Base-by-base conservation (phyloP, 305 asterid species). In the Stenogyne calaminthoides region DNA sequence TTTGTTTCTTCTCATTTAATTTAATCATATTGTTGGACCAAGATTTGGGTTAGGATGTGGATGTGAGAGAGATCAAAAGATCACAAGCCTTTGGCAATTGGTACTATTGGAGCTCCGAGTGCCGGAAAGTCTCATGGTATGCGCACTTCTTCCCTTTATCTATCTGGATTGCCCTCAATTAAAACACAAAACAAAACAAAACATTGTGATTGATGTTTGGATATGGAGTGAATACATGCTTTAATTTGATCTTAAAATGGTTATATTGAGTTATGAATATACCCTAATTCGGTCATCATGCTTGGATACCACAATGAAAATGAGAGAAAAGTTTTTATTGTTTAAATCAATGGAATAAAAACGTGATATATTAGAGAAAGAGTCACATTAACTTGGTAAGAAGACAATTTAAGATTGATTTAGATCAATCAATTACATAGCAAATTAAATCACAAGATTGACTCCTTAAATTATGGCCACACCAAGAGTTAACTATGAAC, bases 51-150 rank as follows among this genome's bases (percentile, higher is more conserved):
- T 85, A 69, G 65, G 90, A 81, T 10, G 82, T 61, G 67, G 90
- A 84, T 55, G 82, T 20, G 59, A 49, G 77, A 71, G 90, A 81
- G 71, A 97, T 92, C 72, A 77, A 69, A 92, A 84, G 89, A 90
- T 74, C 99, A 95, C 87, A 88, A 77, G 83, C 92, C 99, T 22
- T 78, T 95, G 80, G 81, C 96, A 59, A 96, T 92, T 9, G 99
- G 96, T 64, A 87, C 92, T 67, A 85, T 95, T 72, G 99, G 99
- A 37, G 90, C 99, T 74, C 98, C 99, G 6, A 95, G 92, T 86
- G 98, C 97, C 78, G 98, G 99, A 44, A 95, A 92, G 75, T 92
- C 97, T 72, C 87, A 87, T 92, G 92, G 99, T 90, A 8, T 59
- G 81, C 60, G 55, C 71, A 34, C 20, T 71, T 61, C 56, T 34